Evolutionary conservation across 345 rosid species (phyloP).

Genomic region (Microthlaspi erraticum): DNA sequence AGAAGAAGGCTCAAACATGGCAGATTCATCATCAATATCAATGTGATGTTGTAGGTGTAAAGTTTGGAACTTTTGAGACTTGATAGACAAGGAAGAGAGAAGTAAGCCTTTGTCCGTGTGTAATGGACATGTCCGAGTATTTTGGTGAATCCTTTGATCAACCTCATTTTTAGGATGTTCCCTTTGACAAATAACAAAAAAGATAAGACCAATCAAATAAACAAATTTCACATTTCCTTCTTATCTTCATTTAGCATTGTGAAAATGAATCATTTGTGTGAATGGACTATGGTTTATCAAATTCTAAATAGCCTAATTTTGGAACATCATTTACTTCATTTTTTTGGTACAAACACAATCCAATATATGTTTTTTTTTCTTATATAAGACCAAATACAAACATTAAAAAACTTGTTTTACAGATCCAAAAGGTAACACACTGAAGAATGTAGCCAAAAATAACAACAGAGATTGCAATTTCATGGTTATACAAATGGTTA

Average conservation of each 20-base stretch:
- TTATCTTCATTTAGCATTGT: no score
- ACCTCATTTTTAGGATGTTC: slow-evolving; percentile 37
- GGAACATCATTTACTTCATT: neutral
- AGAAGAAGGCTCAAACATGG: slow-evolving; percentile 35
- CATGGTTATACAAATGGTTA: neutral
- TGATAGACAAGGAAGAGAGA: slow-evolving; percentile 40
- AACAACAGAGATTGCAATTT: neutral
- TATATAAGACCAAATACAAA: no score
- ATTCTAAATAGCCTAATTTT: neutral
- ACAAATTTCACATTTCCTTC: neutral
- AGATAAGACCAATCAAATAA: neutral
- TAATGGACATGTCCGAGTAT: slow-evolving; percentile 39
- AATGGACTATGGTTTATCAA: no score
- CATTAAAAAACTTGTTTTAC: neutral
- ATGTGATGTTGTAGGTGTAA: slow-evolving; percentile 26
- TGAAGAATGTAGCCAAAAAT: neutral
- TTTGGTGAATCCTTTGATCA: slow-evolving; percentile 41
- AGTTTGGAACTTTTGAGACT: slow-evolving; percentile 21
- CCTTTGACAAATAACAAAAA: slow-evolving; percentile 34
- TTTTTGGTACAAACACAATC: neutral
- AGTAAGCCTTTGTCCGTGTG: slow-evolving; percentile 31
- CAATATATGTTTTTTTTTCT: neutral
- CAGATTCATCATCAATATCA: slow-evolving; percentile 30
- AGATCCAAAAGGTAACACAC: neutral
- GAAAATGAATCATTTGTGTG: no score